Conservation (phyloP, 164 flowering plant genomes). For the Vitis cinerea region DNA sequence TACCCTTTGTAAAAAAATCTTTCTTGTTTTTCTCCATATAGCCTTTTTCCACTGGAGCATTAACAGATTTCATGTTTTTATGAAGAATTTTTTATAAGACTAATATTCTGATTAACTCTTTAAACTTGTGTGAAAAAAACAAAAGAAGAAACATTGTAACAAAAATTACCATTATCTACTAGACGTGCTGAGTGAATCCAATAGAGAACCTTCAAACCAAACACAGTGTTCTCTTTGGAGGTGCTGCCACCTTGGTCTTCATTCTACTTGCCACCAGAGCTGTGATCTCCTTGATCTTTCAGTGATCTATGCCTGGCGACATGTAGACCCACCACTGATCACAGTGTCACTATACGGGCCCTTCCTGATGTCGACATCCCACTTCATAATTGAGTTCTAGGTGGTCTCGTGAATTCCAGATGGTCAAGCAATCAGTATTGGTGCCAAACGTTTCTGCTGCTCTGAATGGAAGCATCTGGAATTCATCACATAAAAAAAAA, state of each 20-base stretch:
- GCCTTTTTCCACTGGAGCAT: too few relatives aligned
- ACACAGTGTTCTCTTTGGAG: conserved; percentile 30
- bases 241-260: conserved; percentile 28
- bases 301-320: conserved; percentile 24
- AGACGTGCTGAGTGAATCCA: conserved; percentile 30
- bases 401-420: conserved; percentile 23
- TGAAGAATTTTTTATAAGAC: too few relatives aligned
- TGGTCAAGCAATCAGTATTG: conserved; percentile 21
- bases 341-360: conserved; percentile 20
- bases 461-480: conserved; percentile 23
- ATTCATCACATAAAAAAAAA: background rate
- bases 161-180: conserved; percentile 14
- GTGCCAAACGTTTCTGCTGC: conserved; percentile 23
- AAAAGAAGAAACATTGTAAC: too few relatives aligned
- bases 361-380: conserved; percentile 21
- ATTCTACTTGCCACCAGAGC: conserved; percentile 25
- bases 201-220: conserved; percentile 29
- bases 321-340: conserved; percentile 25
- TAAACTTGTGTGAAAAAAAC: too few relatives aligned
- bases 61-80: too few relatives aligned
- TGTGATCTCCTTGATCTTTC: conserved; percentile 23
- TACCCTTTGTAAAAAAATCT: too few relatives aligned
- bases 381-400: conserved; percentile 24
- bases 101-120: too few relatives aligned
- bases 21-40: too few relatives aligned